Evolutionary conservation across 345 rosid species (phyloP).

Genomic region (Melastoma malabathricum): DNA sequence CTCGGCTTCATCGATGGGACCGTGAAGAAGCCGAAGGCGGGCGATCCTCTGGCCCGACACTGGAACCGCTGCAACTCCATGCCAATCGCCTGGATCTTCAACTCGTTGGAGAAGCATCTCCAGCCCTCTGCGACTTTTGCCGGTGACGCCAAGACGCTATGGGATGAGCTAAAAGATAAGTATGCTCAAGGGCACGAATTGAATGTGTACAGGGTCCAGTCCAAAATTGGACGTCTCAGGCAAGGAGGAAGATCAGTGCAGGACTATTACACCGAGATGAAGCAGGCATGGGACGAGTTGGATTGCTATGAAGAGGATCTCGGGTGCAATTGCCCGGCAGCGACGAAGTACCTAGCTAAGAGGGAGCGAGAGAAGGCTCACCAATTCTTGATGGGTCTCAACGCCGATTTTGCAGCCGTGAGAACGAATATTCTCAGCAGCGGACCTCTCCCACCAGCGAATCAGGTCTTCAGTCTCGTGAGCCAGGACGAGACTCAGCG

Average conservation of each 20-base stretch:
- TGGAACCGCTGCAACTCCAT: too few species aligned
- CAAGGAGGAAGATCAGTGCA: background rate
- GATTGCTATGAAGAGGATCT: background rate
- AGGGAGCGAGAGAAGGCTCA: slow-evolving; percentile 2
- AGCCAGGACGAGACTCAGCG: background rate
- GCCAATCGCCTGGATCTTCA: too few species aligned
- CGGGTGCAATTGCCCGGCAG: too few species aligned
- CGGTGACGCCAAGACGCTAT: too few species aligned
- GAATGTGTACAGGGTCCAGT: background rate
- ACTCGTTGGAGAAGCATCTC: too few species aligned
- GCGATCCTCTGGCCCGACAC: too few species aligned
- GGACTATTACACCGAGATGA: slow-evolving; percentile 4
- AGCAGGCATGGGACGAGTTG: slow-evolving; percentile 1
- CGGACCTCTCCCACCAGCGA: background rate
- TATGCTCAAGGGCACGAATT: too few species aligned
- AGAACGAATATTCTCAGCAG: background rate
- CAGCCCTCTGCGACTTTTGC: too few species aligned
- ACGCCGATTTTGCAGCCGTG: background rate
- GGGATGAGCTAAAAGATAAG: too few species aligned
- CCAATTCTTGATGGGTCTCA: slow-evolving; percentile 7
- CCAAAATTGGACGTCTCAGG: background rate
- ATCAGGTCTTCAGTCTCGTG: background rate
- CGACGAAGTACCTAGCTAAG: background rate
- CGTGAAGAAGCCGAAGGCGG: too few species aligned
- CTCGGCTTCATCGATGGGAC: too few species aligned